These are phyloP conservation scores for Aureobasidium sp. DNA, from an alignment of 2,329 filamentous ascomycete species.

Conservation along the genomic window DNA sequence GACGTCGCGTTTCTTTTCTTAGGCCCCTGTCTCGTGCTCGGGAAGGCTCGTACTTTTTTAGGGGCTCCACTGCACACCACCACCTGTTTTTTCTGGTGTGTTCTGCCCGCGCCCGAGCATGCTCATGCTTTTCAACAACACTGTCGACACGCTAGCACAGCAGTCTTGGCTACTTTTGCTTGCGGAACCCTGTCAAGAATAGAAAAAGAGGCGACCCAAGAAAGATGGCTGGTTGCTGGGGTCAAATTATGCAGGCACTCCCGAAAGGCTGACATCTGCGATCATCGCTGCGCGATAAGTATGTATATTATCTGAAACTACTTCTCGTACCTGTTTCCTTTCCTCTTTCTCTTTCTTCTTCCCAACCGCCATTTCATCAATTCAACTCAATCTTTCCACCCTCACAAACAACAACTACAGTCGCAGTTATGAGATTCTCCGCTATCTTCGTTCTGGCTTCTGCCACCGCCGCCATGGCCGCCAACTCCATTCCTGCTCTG, in stretches of 20 bases:
- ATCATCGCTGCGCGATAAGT: conserved; percentile 6
- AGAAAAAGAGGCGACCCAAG: conserved; percentile 1
- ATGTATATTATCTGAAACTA: conserved; percentile 8
- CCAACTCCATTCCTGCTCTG: not conserved
- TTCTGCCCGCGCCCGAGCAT: not conserved
- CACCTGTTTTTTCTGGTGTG: not conserved
- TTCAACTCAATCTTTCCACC: not conserved
- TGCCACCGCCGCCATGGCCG: conserved; percentile 3
- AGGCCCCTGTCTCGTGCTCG: conserved; percentile 5
- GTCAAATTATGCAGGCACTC: conserved; percentile 9
- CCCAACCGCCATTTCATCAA: not conserved
- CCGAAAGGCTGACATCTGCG: conserved; percentile 4
- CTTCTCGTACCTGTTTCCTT: not conserved
- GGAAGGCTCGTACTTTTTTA: conserved; percentile 5
- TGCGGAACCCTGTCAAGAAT: not conserved
- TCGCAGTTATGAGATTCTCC: conserved; percentile 5
- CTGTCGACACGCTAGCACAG: not conserved
- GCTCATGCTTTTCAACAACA: conserved; percentile 10
- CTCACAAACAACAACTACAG: not conserved
- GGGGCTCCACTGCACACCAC: conserved; percentile 6
- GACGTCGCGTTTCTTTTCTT: conserved; percentile 5
- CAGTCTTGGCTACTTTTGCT: not conserved
- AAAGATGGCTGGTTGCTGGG: conserved; percentile 9
- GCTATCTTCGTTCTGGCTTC: conserved; percentile 6
- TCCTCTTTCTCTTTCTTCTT: not conserved